These are phyloP conservation scores for Colletotrichum sp. DNA, from an alignment of 2,329 filamentous ascomycete genomes.

Conservation along the genomic window DNA sequence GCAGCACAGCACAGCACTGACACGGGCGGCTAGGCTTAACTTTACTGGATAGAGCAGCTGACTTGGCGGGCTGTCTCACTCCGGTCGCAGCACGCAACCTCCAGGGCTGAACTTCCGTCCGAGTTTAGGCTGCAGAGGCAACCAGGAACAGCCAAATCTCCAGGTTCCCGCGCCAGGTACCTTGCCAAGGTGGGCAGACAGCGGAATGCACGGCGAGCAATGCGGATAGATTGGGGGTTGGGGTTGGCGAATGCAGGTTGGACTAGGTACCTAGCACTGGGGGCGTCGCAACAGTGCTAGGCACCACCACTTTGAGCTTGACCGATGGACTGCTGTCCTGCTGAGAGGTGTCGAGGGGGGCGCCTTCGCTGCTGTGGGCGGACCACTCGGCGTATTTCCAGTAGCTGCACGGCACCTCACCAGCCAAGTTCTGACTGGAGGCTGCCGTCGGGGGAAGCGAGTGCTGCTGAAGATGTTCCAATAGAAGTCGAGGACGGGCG, in stretches of 20 bases:
- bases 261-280: slow-evolving; percentile 11
- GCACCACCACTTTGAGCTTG: slow-evolving; percentile 3
- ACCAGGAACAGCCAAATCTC: not conserved
- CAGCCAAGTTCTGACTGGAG: not conserved
- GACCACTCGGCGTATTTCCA: slow-evolving; percentile 15
- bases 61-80: slow-evolving; percentile 10
- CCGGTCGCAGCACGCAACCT: slow-evolving; percentile 5
- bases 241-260: not conserved
- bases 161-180: not conserved
- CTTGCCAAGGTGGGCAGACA: not conserved
- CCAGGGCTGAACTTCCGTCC: not conserved
- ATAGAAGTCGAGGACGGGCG: not conserved
- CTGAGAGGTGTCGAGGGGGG: not conserved
- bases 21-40: not conserved
- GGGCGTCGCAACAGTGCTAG: not conserved
- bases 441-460: not conserved
- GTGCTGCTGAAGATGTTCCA: not conserved
- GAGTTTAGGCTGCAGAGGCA: slow-evolving; percentile 2
- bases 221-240: not conserved
- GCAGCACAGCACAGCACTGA: not conserved
- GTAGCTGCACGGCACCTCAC: not conserved
- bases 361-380: not conserved
- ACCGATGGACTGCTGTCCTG: not conserved
- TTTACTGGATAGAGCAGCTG: slow-evolving; percentile 12
- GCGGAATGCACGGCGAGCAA: not conserved